Evolutionary conservation across 1,284 basidiomycete species (phyloP), one percentile per base, ranked within the genome.

Genomic region (Apiotrichum mycotoxinovorans): DNA sequence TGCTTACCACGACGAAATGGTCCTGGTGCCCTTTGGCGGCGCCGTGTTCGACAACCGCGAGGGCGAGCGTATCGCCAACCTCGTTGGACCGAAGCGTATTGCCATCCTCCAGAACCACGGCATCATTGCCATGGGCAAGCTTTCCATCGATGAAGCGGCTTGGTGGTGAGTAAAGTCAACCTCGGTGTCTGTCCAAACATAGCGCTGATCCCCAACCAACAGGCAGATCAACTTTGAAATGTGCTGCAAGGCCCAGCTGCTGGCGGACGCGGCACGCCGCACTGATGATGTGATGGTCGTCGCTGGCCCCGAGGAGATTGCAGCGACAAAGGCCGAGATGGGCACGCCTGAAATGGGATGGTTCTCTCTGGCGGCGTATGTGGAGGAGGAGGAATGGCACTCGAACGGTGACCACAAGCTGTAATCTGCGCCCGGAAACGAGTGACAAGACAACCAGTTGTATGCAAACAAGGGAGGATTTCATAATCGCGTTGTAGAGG

Each of bases 101-200:
- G 72, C 66, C 11, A 64, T 74, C 18, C 61, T 74, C 22, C 72
- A 74, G 52, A 73, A 71, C 57, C 72, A 74, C 61, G 72, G 72
- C 1, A 58, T 63, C 30, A 27, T 74, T 34, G 62, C 65, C 9
- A 54, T 74, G 20, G 72, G 72, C 20, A 62, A 55, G 42, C 57
- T 68, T 41, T 61, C 57, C 10, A 72, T 73, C n/a, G 71, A 74
- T 50, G 72, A 74, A 52, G 72, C 72, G 4, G 69, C 70, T 5
- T 74, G 71, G 71, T 74, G 72, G 72, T 70, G 55, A 61, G 71
- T 63, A n/a, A 41, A 18, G 23, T 3, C 27, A 17, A 12, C 9
- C n/a, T 26, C 26, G 2, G 40, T 14, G 20, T 35, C 46, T 20
- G 18, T 23, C 12, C 22, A 35, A 35, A 23, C 35, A 49, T 17